Base-by-base conservation (phyloP, 768 basidiomycete genomes). In the Kwoniella botswanensis region DNA sequence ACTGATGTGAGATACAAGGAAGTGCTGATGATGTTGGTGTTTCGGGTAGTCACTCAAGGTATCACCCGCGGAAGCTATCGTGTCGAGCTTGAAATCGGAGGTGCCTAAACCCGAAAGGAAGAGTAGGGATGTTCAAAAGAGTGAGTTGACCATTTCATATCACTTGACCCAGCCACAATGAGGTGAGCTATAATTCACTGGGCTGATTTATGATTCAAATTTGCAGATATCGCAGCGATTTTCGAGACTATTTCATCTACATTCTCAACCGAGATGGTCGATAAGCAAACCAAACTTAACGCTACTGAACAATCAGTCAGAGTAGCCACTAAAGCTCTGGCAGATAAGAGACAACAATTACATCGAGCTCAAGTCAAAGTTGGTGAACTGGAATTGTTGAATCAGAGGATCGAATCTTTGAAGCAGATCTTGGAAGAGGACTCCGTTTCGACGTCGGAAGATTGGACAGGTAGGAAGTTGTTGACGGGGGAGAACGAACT, bases 281-380 rank as follows among this genome's bases (percentile, higher is more conserved):
- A 88, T 21, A 98, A 97, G 81, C 90, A 94, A 83, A 93, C 93
- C 73, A 86, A 88, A 21, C 88, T 98, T n/a, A 93, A 93, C 71
- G 88, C 91, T 18, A 93, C 91, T 12, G 93, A 93, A 82, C 89
- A 89, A 4, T 91, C 94, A 74, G 88, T 99, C 12, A 91, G 92
- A 29, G 90, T 91, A 13, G 92, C 94, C 1, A 98, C 96, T 2
- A 90, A 92, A 65, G 91, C 93, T 75, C 89, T 99, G 22, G 90
- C 94, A 0, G 92, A 94, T 75, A 92, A 94, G 80, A 90, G 97
- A 56, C 91, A 90, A 77, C 91, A 93, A 76, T 90, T 96, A 46
- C 88, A 90, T 73, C 76, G 86, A 4, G 92, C 92, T 89, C 92
- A 94, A 82, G 79, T 84, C 0, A 87, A 88, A 46, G 90, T 91